Evolutionary conservation across 805 yeast genomes (phyloP).

Genomic region (Lachancea cidri): DNA sequence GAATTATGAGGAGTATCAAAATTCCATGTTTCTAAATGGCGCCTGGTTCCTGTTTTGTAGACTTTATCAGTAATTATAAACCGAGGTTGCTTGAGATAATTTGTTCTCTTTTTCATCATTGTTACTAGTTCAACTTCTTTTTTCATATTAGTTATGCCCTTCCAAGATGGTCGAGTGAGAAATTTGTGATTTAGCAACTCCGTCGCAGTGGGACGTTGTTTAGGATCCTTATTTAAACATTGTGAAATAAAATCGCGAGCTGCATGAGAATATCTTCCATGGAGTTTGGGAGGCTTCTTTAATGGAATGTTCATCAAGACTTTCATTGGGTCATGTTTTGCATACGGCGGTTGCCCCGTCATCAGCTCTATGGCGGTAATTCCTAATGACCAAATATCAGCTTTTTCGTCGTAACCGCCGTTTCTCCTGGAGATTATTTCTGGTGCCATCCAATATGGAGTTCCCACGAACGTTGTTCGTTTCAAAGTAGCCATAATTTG

Average conservation of each 20-base stretch:
- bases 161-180: conserved; percentile 36
- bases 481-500: conserved; percentile 65
- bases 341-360: conserved; percentile 76
- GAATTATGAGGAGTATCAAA: conserved; percentile 1
- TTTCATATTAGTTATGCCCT: conserved; percentile 34
- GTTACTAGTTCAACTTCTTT: conserved; percentile 37
- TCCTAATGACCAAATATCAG: conserved; percentile 95
- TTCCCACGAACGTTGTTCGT: conserved; percentile 80
- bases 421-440: conserved; percentile 60
- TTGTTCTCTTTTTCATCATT: conserved; percentile 22
- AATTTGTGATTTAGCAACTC: conserved; percentile 51
- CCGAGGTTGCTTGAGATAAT: conserved; percentile 34
- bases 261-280: conserved; percentile 27
- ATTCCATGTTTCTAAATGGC: conserved; percentile 5
- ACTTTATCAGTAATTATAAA: conserved; percentile 31
- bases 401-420: conserved; percentile 73
- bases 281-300: conserved; percentile 28
- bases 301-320: conserved; percentile 47
- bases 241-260: conserved; percentile 51
- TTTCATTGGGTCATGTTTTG: conserved; percentile 70
- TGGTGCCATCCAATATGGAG: conserved; percentile 99
- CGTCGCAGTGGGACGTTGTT: conserved; percentile 55
- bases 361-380: conserved; percentile 84
- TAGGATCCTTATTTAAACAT: conserved; percentile 67
- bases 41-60: conserved; percentile 18